Percentiles rank a stretch among this genome's conserved stretches.
Evolutionary conservation across 495 filamentous ascomycete species (phyloP).

Genomic region (Aspergillus sclerotiicarbonarius): DNA sequence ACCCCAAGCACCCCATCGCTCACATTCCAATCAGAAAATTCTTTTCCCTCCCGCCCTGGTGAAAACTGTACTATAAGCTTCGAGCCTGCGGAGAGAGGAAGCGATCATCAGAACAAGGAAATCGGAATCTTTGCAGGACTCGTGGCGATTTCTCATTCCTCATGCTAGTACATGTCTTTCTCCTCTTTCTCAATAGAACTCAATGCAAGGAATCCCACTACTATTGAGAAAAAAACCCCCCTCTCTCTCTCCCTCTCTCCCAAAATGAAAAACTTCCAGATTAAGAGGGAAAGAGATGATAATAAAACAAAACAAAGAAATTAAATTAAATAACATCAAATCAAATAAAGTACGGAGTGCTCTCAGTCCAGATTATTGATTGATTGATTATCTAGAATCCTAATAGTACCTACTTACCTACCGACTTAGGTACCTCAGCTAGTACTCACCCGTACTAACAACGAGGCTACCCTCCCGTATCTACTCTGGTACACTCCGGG

Average conservation of each 20-base stretch:
- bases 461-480: too few species aligned
- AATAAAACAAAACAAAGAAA: too few species aligned
- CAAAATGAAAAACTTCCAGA: too few species aligned
- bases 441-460: too few species aligned
- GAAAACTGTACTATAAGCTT: neutral
- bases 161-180: conserved; percentile 1
- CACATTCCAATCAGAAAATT: conserved; percentile 12
- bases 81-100: neutral
- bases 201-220: conserved; percentile 8
- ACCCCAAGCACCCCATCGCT: neutral
- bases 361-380: too few species aligned
- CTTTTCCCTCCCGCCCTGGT: neutral
- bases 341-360: too few species aligned
- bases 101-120: neutral
- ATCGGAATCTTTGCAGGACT: neutral
- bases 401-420: too few species aligned
- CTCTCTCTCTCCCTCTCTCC: too few species aligned
- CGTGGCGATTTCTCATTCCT: conserved; percentile 1
- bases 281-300: too few species aligned
- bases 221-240: neutral
- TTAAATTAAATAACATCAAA: too few species aligned
- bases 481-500: neutral
- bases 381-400: too few species aligned
- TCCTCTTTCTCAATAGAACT: neutral
- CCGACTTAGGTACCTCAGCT: too few species aligned